Base-by-base conservation (phyloP, 441 rosid species). In the Eruca vesicaria region DNA sequence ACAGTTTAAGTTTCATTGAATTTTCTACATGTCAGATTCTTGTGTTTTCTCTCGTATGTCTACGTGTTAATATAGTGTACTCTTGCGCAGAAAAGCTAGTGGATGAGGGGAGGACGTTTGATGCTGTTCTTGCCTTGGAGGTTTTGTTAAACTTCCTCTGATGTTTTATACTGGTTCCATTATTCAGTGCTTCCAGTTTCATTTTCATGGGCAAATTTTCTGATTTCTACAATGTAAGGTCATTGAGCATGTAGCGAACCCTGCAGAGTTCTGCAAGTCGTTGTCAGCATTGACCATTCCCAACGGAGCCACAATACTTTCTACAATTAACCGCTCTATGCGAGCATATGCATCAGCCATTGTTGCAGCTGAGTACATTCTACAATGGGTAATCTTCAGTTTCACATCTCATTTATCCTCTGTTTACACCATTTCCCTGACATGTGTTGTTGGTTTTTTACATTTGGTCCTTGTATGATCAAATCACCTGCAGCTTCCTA, bases 201-300 rank as follows among this genome's bases (percentile, higher is more conserved):
- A 14, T 8, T 53, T 43, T 50, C 28, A 66, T 61, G 97, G 97
- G 98, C 89, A 87, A 55, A 65, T 2, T 12, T 14, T 48, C 26
- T 82, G 73, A 62, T 78, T 63, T 32, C 7, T 69, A 52, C 33
- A 33, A 67, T 71, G 45, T n/a, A 69, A 96, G 98, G 96, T 96
- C 69, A 89, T 96, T 64, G 99, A 96, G 91, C 99, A 93, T 18
- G 98, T 96, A 69, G 97, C 97, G 6, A 76, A 93, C 78, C 96
- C 98, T 63, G 87, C 91, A 73, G 97, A 90, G 71, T 96, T 96
- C 86, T 93, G 98, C 86, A 88, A 87, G 83, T 91, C 98, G 10
- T 79, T 93, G 80, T 79, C 97, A 29, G 90, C 90, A 16, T 73
- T 96, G 83, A 87, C 88, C 11, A 43, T 61, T 48, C 82, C 89